Conservation (phyloP, 129 eudicot genomes). For the Rutidosis leptorrhynchoides region DNA sequence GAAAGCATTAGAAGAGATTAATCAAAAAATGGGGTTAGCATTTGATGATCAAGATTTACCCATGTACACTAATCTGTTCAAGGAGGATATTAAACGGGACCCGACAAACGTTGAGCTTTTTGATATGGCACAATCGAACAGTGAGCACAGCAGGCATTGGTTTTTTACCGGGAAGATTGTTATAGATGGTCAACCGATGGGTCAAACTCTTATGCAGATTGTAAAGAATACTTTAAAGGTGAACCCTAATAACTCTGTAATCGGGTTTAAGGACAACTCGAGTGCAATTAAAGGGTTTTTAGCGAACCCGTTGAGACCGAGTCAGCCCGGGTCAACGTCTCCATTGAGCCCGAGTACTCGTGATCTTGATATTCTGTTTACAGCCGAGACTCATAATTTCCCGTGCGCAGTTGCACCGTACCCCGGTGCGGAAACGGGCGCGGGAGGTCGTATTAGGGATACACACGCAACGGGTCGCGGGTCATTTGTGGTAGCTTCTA, state of each 20-base stretch:
- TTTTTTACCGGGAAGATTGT: slow-evolving; percentile 82
- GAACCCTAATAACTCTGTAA: slow-evolving; percentile 87
- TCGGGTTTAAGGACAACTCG: slow-evolving; percentile 92
- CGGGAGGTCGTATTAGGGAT: slow-evolving; percentile 88
- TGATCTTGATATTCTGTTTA: slow-evolving; percentile 78
- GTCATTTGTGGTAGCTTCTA: slow-evolving; percentile 76
- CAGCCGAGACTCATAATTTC: slow-evolving; percentile 97
- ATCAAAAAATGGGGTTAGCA: slow-evolving; percentile 79
- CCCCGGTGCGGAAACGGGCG: slow-evolving; percentile 98
- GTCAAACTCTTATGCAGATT: slow-evolving; percentile 75
- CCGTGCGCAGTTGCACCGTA: slow-evolving; percentile 99
- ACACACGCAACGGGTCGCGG: slow-evolving; percentile 96
- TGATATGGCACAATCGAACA: slow-evolving; percentile 92
- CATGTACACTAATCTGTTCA: slow-evolving; percentile 70
- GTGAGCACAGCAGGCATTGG: slow-evolving; percentile 98
- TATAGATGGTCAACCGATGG: slow-evolving; percentile 70
- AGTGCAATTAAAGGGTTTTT: slow-evolving; percentile 88
- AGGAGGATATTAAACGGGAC: slow-evolving; percentile 75
- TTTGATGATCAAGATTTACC: slow-evolving; percentile 94
- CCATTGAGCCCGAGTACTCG: slow-evolving; percentile 42
- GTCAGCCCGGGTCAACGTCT: slow-evolving; percentile 68
- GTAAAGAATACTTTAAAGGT: slow-evolving; percentile 78
- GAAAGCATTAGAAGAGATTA: slow-evolving; percentile 75
- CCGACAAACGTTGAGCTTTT: slow-evolving; percentile 93
- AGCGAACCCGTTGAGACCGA: slow-evolving; percentile 69